Evolutionary conservation across 2,329 filamentous ascomycete genomes (phyloP), one percentile per base, ranked within the genome.

Genomic region (Stemphylium lycopersici): DNA sequence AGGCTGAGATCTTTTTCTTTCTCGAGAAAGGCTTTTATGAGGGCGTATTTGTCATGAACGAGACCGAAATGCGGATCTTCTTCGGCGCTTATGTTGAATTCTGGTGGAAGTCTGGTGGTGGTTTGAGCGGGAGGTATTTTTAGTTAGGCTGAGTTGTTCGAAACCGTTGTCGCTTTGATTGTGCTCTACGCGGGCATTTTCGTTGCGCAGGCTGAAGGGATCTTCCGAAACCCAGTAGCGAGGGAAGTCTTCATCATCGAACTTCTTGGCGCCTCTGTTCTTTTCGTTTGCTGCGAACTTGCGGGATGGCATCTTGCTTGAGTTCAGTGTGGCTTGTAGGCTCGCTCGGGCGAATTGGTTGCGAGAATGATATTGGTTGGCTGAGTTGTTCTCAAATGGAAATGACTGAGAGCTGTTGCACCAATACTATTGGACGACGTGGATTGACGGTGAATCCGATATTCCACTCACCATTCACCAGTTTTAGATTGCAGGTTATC

Each of bases 141-240:
- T 6, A 24, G 22, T 6, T 3, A 42, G 18, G 5, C 33, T 42
- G 12, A 37, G 31, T 0, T 49, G 47, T 6, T 42, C 20, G 29
- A 49, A 49, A 15, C 47, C 38, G 38, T 42, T 34, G n/a, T 49
- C n/a, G n/a, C 24, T n/a, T 20, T 20, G 37, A n/a, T 49, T 49
- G 47, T 22, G 22, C 13, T 16, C n/a, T 20, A 49, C 37, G 33
- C n/a, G 24, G n/a, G 38, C 29, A 20, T 49, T 8, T 16, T 38
- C n/a, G 29, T 49, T 49, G 20, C 47, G 47, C 2, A 10, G 26
- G n/a, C n/a, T 33, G 2, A 15, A 16, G 2, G n/a, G 15, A 6
- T 36, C 29, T 4, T 18, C 47, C 7, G 47, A 49, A 7, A 42
- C 47, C 47, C 47, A 42, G 31, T 36, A 11, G 8, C 47, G 37